Base-by-base conservation (phyloP, 2,329 filamentous ascomycete species). In the Capronia americana region DNA sequence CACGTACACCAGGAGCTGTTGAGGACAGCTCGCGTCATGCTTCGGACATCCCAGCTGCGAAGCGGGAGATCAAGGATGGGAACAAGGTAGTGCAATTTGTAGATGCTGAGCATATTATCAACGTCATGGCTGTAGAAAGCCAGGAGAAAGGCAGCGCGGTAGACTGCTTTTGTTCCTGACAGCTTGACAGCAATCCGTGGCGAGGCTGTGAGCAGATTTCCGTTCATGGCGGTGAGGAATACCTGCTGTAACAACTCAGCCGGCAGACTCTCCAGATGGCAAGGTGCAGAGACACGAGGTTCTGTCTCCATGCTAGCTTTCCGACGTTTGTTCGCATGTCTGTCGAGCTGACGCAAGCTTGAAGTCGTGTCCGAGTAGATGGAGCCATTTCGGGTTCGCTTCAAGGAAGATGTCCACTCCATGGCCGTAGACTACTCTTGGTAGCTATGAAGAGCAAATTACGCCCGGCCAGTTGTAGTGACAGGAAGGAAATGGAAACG, bases 1-100 rank as follows among this genome's bases (percentile, higher is more conserved):
- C 60, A 62, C n/a, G 57, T 61, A 51, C 63, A 65, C 57, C 63
- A 65, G 11, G 44, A 57, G 32, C 55, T 53, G 12, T 34, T 24
- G 32, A 65, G 41, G 26, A 65, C 57, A n/a, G 63, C 63, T n/a
- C 34, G 38, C 20, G 63, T 65, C 57, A 65, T 61, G 41, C 46
- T 60, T 56, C 63, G 57, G 28, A 59, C 38, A 26, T 60, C 50
- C 63, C 63, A 65, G 34, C 38, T 53, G 17, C 57, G 55, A 28
- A 57, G 44, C 24, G 32, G 57, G 38, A 55, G 44, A 30, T 51
- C 44, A n/a, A 61, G 50, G 30, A 54, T 50, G n/a, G 63, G 57
- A 17, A 60, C 53, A 20, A 65, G 32, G 32, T 38, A 60, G 51
- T 61, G 57, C 17, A 56, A 41, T 20, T 38, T 30, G 51, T 54